phyloP scores from a whole-genome alignment of 1,284 basidiomycete species.

The Hemileia vastatrix region DNA sequence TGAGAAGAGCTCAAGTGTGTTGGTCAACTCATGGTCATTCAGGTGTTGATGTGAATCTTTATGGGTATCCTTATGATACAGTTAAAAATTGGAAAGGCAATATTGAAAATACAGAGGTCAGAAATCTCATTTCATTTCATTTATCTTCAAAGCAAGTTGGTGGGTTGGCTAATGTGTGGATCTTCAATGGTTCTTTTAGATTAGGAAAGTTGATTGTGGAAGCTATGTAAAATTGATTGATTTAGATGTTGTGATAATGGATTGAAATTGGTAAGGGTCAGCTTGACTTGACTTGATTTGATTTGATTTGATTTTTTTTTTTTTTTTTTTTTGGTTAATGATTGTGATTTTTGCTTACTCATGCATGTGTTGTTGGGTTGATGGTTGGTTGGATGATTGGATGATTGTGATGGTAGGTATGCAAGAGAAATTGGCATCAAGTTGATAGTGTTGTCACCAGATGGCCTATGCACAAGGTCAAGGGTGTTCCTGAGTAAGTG shows the following conservation, averaged over 20 bases:
- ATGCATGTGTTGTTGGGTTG: no score
- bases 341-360: no score
- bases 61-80: slow-evolving; percentile 38
- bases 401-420: no score
- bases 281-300: no score
- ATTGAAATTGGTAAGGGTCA: slow-evolving; percentile 23
- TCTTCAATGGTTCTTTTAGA: slow-evolving; percentile 2
- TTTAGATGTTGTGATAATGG: slow-evolving; percentile 30
- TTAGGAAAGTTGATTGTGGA: slow-evolving; percentile 32
- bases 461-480: no score
- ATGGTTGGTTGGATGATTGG: no score
- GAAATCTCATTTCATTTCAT: slow-evolving; percentile 14
- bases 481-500: no score
- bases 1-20: slow-evolving; percentile 44
- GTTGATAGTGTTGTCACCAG: no score
- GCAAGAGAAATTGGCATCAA: no score
- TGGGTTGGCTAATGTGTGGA: background rate
- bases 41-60: slow-evolving; percentile 47
- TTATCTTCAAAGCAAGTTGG: slow-evolving; percentile 1
- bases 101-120: slow-evolving; percentile 44
- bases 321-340: no score
- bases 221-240: slow-evolving; percentile 32
- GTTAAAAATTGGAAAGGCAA: slow-evolving; percentile 38
- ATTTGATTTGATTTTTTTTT: no score
- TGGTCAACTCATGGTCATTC: slow-evolving; percentile 46